A percentile compares a stretch with the other conserved stretches of the same genome.
Evolutionary conservation across 805 yeast genomes (phyloP).

Genomic region (Kodamaea hsintzibuensis): DNA sequence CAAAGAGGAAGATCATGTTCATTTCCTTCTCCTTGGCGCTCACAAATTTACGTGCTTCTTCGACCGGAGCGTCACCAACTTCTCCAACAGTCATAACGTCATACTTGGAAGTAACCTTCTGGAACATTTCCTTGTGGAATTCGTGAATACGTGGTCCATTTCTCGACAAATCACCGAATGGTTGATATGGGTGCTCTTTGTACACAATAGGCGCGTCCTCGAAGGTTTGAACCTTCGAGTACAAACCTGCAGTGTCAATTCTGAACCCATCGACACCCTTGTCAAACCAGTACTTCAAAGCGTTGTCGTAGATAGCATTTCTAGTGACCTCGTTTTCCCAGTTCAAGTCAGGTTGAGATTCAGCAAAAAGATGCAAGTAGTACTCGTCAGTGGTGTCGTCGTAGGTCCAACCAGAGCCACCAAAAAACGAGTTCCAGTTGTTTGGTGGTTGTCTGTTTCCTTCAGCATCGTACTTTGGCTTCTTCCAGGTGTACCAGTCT

Average conservation of each 20-base stretch:
- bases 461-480: conserved; percentile 44
- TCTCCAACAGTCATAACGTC: conserved; percentile 62
- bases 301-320: conserved; percentile 45
- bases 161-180: conserved; percentile 29
- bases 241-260: conserved; percentile 55
- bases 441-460: conserved; percentile 56
- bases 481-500: conserved; percentile 63
- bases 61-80: conserved; percentile 44
- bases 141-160: conserved; percentile 60
- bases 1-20: conserved; percentile 38
- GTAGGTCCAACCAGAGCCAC: conserved; percentile 57
- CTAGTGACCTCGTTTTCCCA: conserved; percentile 52
- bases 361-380: conserved; percentile 54
- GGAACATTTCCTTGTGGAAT: conserved; percentile 53
- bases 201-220: conserved; percentile 50
- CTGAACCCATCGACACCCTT: conserved; percentile 61
- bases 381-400: conserved; percentile 56
- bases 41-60: conserved; percentile 44
- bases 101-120: conserved; percentile 42
- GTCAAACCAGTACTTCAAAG: conserved; percentile 53
- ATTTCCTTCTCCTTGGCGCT: conserved; percentile 38
- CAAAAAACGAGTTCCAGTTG: conserved; percentile 55
- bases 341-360: conserved; percentile 58
- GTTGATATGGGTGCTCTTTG: conserved; percentile 44
- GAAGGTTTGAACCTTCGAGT: conserved; percentile 46